Conservation (phyloP, 1,139 yeast species). For the Candida glucosophila region DNA sequence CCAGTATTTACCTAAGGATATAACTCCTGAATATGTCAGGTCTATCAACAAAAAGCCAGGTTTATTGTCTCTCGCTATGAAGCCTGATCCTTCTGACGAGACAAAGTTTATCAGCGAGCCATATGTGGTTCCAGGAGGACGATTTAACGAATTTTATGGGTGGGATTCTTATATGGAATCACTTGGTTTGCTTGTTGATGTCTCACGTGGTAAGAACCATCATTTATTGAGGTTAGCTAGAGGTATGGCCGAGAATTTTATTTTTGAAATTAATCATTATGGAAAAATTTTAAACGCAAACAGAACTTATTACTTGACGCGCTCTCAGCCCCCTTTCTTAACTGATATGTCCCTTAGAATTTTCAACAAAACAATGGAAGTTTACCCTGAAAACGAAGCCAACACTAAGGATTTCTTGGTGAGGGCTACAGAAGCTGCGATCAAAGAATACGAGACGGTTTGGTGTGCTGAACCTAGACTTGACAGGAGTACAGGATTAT, state of each 20-base stretch:
- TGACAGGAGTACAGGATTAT: constrained; percentile 71
- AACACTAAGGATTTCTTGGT: constrained; percentile 52
- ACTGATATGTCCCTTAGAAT: constrained; percentile 85
- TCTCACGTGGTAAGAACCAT: constrained; percentile 39
- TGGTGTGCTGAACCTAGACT: constrained; percentile 74
- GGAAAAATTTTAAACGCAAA: constrained; percentile 94
- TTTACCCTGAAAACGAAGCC: constrained; percentile 22
- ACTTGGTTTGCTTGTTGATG: constrained; percentile 69
- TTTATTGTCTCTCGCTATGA: constrained; percentile 70
- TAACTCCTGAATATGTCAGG: constrained; percentile 66
- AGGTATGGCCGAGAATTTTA: constrained; percentile 90
- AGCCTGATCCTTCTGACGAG: constrained; percentile 42
- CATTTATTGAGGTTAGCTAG: constrained; percentile 46
- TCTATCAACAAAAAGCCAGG: constrained; percentile 84
- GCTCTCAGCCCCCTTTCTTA: constrained; percentile 97
- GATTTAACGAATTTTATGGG: constrained; percentile 93
- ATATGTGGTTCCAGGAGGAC: constrained; percentile 94
- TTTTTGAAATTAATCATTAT: constrained; percentile 82
- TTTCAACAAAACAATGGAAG: constrained; percentile 48
- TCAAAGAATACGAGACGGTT: constrained; percentile 73
- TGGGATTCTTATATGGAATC: constrained; percentile 98
- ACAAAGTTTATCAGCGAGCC: constrained; percentile 58
- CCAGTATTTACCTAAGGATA: constrained; percentile 52
- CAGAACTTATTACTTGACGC: constrained; percentile 79
- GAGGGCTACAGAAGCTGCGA: constrained; percentile 68